Evolutionary conservation across 306 rosid genomes (phyloP).

Genomic region (Prunus mume): DNA sequence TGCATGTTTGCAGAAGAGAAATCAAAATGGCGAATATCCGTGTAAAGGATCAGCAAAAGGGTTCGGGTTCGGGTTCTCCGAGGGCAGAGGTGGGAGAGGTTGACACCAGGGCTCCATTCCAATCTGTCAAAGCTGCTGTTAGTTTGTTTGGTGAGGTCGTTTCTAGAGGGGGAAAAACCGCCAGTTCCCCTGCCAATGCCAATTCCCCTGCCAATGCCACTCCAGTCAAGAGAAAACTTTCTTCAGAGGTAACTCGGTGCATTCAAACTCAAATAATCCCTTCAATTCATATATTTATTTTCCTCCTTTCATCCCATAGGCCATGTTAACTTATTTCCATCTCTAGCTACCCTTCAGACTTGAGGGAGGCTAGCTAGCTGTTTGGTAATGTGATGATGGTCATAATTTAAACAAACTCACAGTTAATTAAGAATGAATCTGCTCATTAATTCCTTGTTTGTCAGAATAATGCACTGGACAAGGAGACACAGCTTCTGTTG

Average conservation of each 20-base stretch:
- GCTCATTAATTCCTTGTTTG: background rate
- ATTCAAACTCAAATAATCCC: background rate
- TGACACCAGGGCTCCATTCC: constrained; percentile 94
- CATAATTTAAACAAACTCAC: too few relatives aligned
- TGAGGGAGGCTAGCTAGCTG: too few relatives aligned
- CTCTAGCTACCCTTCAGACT: too few relatives aligned
- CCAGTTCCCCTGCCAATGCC: constrained; percentile 7
- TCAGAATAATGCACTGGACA: constrained; percentile 48
- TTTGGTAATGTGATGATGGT: too few relatives aligned
- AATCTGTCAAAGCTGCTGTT: constrained; percentile 94
- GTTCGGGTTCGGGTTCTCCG: constrained; percentile 54
- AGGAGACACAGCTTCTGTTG: constrained; percentile 68
- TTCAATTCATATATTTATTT: background rate
- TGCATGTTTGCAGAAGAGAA: constrained; percentile 1
- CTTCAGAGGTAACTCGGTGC: constrained; percentile 44
- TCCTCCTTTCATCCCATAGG: too few relatives aligned
- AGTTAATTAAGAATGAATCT: too few relatives aligned
- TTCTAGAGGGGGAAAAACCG: constrained; percentile 28
- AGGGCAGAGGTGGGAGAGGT: constrained; percentile 82
- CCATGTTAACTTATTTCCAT: background rate
- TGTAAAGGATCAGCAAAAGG: constrained; percentile 33
- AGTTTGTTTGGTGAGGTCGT: constrained; percentile 81
- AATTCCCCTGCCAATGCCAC: background rate
- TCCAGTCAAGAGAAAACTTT: constrained; percentile 40
- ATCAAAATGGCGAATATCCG: constrained; percentile 40